phyloP scores from a whole-genome alignment of 1,284 basidiomycete species.

The Heterobasidion parviporum region DNA sequence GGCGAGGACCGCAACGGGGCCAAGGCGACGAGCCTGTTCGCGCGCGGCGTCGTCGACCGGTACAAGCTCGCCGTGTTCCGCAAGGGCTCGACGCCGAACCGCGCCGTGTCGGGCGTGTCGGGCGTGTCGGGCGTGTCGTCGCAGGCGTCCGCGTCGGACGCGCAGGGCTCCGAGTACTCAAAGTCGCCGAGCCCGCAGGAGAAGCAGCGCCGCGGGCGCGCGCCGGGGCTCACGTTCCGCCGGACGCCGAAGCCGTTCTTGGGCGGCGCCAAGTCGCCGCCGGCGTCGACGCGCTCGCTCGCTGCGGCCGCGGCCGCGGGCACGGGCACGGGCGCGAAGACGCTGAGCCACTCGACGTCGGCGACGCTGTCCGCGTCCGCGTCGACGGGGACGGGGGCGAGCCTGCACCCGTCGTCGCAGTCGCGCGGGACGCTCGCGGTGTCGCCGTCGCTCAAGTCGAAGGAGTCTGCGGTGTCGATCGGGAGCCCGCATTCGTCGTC shows the following conservation, averaged over 20 bases:
- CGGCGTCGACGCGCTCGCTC: slow-evolving; percentile 47
- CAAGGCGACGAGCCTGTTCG: slow-evolving; percentile 70
- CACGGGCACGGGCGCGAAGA: slow-evolving; percentile 24
- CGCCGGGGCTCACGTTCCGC: slow-evolving; percentile 60
- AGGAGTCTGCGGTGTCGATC: slow-evolving; percentile 66
- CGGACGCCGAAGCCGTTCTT: slow-evolving; percentile 65
- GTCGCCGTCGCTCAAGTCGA: slow-evolving; percentile 68
- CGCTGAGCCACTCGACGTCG: slow-evolving; percentile 34
- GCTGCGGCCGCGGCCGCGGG: background rate
- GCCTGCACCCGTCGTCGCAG: slow-evolving; percentile 46
- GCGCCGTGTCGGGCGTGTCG: slow-evolving; percentile 47
- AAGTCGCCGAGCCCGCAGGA: slow-evolving; percentile 43
- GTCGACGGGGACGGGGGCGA: slow-evolving; percentile 37
- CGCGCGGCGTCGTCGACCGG: slow-evolving; percentile 75
- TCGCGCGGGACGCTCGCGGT: slow-evolving; percentile 36
- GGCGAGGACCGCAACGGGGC: slow-evolving; percentile 68
- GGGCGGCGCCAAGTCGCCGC: slow-evolving; percentile 48
- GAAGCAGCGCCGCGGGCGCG: slow-evolving; percentile 51
- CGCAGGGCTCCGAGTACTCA: slow-evolving; percentile 18
- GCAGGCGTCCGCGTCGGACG: slow-evolving; percentile 27
- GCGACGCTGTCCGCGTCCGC: slow-evolving; percentile 25
- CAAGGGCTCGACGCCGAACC: slow-evolving; percentile 58
- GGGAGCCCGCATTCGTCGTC: slow-evolving; percentile 60
- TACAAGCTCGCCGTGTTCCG: slow-evolving; percentile 78
- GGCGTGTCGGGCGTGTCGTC: too few relatives aligned